Base-by-base conservation (phyloP, 306 rosid genomes). In the Arachis stenosperma region DNA sequence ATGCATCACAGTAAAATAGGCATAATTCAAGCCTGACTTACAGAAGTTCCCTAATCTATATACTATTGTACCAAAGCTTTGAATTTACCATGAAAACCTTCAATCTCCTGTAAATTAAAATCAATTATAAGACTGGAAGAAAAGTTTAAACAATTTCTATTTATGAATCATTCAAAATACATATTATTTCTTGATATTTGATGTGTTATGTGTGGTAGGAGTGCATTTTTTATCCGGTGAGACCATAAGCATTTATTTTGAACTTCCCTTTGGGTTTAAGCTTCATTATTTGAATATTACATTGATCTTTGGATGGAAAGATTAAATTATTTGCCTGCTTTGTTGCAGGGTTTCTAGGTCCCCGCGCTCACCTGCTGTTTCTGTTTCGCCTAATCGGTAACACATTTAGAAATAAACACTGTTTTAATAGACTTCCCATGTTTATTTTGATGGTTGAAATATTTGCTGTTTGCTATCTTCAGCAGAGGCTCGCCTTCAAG, bases 401-500 rank as follows among this genome's bases (percentile, higher is more conserved):
- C 69, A 12, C 72, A 41, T 58, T 62, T 60, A 48, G 41, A 37
- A 47, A 46, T 37, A 44, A 41, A 37, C 76, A 65, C 50, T 51
- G 4, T 69, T 33, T 65, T 17, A 15, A 43, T 11, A 46, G 40
- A 29, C n/a, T 59, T 62, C 46, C 29, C 42, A 22, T 77, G 14
- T 43, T 70, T 29, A 67, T 63, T 67, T 78, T 50, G 67, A 77
- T 53, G 52, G 9, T 15, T 78, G 51, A 67, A 62, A 48, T 48
- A 12, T 33, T 5, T 70, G 27, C 30, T 70, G 5, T 63, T 70
- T 71, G 75, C 33, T 68, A 54, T 72, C 72, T 65, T 41, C 40
- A 50, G 84, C 86, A 87, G 90, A 65, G 78, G 80, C 44, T 86
- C 83, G 27, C 85, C 86, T 70, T 51, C 85, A 46, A 82, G 88